Percentiles rank a stretch among this genome's conserved stretches.
Conservation (phyloP, 495 filamentous ascomycete species). For the Penicillium simplicissimum region DNA sequence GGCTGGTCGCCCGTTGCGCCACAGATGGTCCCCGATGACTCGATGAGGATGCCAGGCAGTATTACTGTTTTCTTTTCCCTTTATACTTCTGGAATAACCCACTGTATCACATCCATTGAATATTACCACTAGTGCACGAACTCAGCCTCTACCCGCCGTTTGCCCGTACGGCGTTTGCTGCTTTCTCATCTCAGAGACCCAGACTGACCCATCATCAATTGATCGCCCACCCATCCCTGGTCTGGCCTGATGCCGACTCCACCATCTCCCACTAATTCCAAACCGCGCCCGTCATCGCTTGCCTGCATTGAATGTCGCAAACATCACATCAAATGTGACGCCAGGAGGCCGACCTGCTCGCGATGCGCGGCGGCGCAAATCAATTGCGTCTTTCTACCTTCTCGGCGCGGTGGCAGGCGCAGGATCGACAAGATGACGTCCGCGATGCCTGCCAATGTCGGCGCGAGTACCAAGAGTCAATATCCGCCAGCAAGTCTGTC, state of each 20-base stretch:
- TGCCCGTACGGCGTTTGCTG: neutral
- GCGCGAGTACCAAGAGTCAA: neutral
- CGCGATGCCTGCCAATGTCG: neutral
- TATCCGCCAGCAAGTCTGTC: neutral
- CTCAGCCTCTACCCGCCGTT: neutral
- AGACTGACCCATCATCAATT: neutral
- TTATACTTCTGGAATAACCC: neutral
- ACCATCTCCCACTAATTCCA: neutral
- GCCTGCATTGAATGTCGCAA: conserved; percentile 48
- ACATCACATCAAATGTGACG: conserved; percentile 47
- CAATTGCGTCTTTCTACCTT: conserved; percentile 2
- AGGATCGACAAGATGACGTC: neutral
- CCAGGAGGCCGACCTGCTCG: conserved; percentile 22
- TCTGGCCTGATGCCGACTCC: neutral
- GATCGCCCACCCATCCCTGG: neutral
- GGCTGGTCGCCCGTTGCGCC: neutral
- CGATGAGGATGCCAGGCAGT: neutral
- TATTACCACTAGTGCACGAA: neutral
- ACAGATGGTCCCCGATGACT: neutral
- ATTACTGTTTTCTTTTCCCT: neutral
- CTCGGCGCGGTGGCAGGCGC: conserved; percentile 1
- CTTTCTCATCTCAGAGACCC: no score
- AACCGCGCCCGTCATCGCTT: conserved; percentile 1
- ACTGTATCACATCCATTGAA: neutral
- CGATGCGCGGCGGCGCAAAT: neutral